phyloP scores from a whole-genome alignment of 768 basidiomycete genomes.

The Tephrocybe sp. region DNA sequence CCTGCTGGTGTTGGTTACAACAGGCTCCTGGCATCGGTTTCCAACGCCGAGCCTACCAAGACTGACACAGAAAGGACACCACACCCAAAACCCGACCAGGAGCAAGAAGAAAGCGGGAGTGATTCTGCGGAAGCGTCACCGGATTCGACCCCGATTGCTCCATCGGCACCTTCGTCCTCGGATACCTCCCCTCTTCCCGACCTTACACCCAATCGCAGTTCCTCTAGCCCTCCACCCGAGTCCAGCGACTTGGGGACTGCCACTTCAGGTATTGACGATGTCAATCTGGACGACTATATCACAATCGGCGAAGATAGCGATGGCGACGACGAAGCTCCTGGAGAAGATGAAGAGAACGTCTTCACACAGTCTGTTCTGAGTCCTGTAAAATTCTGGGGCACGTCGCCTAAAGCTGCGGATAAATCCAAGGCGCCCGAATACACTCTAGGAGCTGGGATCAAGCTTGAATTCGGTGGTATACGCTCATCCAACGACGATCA shows the following conservation, averaged over 20 bases:
- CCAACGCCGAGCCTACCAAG: slow-evolving; percentile 24
- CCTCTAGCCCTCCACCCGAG: slow-evolving; percentile 60
- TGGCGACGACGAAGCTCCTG: slow-evolving; percentile 25
- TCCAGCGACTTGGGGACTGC: slow-evolving; percentile 39
- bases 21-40: slow-evolving; percentile 24
- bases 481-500: slow-evolving; percentile 30
- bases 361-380: slow-evolving; percentile 37
- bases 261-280: slow-evolving; percentile 14
- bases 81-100: not conserved
- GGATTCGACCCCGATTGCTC: slow-evolving; percentile 14
- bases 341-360: slow-evolving; percentile 31
- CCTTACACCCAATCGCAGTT: slow-evolving; percentile 60
- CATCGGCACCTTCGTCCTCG: slow-evolving; percentile 30
- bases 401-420: slow-evolving; percentile 27
- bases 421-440: slow-evolving; percentile 19
- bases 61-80: slow-evolving; percentile 11
- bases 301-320: slow-evolving; percentile 23
- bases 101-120: slow-evolving; percentile 1
- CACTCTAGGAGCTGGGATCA: slow-evolving; percentile 26
- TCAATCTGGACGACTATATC: slow-evolving; percentile 14
- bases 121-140: slow-evolving; percentile 11
- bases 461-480: slow-evolving; percentile 29
- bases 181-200: slow-evolving; percentile 53
- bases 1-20: slow-evolving; percentile 46
- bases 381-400: slow-evolving; percentile 45